Evolutionary conservation across 768 basidiomycete genomes (phyloP).

Genomic region (Psilocybe azurescens): DNA sequence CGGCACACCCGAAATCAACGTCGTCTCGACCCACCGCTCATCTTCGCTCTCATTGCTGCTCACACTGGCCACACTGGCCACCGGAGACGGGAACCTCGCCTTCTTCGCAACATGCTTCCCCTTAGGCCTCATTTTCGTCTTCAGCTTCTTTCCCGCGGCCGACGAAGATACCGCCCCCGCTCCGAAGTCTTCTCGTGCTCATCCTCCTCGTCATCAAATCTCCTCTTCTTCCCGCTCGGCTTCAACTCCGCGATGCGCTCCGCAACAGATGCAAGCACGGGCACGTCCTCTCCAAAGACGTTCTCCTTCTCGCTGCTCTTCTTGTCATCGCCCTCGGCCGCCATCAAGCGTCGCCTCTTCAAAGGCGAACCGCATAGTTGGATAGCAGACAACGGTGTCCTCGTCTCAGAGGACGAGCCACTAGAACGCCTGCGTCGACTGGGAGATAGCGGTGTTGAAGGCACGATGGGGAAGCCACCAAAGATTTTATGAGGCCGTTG

Average conservation of each 20-base stretch:
- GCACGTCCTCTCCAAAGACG: conserved; percentile 18
- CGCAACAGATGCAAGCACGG: conserved; percentile 39
- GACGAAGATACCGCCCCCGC: conserved; percentile 8
- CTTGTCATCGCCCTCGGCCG: conserved; percentile 36
- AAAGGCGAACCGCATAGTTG: conserved; percentile 32
- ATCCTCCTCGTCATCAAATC: conserved; percentile 39
- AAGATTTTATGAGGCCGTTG: conserved; percentile 34
- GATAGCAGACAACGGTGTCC: conserved; percentile 26
- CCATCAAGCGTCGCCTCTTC: conserved; percentile 31
- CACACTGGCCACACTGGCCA: conserved; percentile 9
- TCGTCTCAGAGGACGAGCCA: neutral
- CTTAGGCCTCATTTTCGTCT: conserved; percentile 25
- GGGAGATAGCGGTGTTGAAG: conserved; percentile 32
- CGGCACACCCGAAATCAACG: conserved; percentile 9
- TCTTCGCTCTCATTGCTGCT: conserved; percentile 38
- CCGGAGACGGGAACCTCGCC: conserved; percentile 6
- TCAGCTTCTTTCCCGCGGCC: conserved; percentile 24
- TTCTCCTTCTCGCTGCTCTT: conserved; percentile 69
- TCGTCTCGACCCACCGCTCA: conserved; percentile 28
- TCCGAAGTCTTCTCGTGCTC: conserved; percentile 28
- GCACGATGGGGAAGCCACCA: conserved; percentile 25
- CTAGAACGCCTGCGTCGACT: conserved; percentile 18
- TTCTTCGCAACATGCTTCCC: conserved; percentile 4
- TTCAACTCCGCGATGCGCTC: conserved; percentile 46
- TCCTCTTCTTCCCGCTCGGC: conserved; percentile 42